Base-by-base conservation (phyloP, 2,329 filamentous ascomycete species). In the Trichoderma hamatum region DNA sequence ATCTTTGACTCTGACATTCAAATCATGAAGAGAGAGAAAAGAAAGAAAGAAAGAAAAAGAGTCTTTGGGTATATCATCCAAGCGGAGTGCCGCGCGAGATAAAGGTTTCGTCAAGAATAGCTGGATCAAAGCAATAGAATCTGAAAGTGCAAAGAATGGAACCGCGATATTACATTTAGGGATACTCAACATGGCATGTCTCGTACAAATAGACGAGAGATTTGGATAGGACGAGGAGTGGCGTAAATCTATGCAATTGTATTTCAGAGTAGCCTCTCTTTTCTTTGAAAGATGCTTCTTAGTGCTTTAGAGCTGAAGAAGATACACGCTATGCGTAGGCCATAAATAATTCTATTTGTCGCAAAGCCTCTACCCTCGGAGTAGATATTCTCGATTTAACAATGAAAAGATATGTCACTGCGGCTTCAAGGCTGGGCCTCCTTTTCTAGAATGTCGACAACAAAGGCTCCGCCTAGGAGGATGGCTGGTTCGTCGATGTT, bases 401-500 rank as follows among this genome's bases (percentile, higher is more conserved):
- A 10, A 2, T 6, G 16, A 28, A n/a, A 32, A 28, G 36, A n/a
- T 26, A 5, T 28, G n/a, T 39, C 16, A 14, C 24, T 7, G 21
- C 16, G 5, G 24, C 2, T 32, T 51, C 30, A 62, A 13, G 43
- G 28, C 19, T 43, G 30, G 9, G 32, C 30, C 16, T 26, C 73
- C 70, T 74, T 73, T 46, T 75, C 69, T 46, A 71, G 74, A 46
- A 80, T 72, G 21, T 82, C 82, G 30, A 88, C 85, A 2, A 83
- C 80, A 75, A 94, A 93, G 0, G 89, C 88, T 70, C 92, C 90
- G 14, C 92, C 92, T 1, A 96, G 84, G 36, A 95, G 81, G 64
- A 96, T 90, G 0, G 92, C 93, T 2, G 92, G 93, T 79, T 96
- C 92, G 2, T 93, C 81, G 66, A 96, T 86, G 72, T 80, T 92